Percentiles rank a stretch among this genome's conserved stretches.
These are phyloP conservation scores for Aspergillus fumigatiaffinis DNA, from an alignment of 2,329 filamentous ascomycete genomes.

Conservation along the genomic window DNA sequence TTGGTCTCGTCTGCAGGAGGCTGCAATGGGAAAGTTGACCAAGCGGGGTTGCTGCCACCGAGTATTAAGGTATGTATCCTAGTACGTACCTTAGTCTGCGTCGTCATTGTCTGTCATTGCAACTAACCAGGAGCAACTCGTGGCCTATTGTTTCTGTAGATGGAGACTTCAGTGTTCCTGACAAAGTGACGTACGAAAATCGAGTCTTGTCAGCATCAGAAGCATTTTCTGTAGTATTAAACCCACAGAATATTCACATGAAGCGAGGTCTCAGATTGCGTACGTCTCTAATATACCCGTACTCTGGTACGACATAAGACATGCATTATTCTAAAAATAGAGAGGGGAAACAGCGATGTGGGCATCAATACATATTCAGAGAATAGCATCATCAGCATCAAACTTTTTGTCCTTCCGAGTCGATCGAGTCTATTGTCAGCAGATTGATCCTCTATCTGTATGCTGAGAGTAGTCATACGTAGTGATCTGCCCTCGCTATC, in stretches of 20 bases:
- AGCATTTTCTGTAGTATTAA: neutral
- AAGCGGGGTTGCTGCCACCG: conserved; percentile 10
- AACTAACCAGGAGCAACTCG: neutral
- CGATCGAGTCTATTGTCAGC: neutral
- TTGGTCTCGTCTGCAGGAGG: conserved; percentile 17
- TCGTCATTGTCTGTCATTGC: too few species aligned
- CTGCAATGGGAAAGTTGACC: conserved; percentile 18
- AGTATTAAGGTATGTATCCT: neutral
- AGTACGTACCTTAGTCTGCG: neutral
- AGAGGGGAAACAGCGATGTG: neutral
- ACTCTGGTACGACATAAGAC: neutral
- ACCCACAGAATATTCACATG: too few species aligned
- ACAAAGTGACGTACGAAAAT: neutral
- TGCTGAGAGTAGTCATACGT: neutral
- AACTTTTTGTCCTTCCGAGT: neutral
- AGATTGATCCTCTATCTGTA: neutral
- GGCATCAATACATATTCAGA: neutral
- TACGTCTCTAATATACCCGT: neutral
- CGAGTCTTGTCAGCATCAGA: neutral
- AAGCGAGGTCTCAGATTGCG: neutral
- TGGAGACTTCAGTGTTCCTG: neutral
- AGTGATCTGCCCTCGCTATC: neutral
- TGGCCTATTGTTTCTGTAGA: neutral
- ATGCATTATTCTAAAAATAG: neutral
- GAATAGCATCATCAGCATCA: neutral